Conservation (phyloP, 2,329 filamentous ascomycete genomes). For the Allantophomopsis lycopodina region DNA sequence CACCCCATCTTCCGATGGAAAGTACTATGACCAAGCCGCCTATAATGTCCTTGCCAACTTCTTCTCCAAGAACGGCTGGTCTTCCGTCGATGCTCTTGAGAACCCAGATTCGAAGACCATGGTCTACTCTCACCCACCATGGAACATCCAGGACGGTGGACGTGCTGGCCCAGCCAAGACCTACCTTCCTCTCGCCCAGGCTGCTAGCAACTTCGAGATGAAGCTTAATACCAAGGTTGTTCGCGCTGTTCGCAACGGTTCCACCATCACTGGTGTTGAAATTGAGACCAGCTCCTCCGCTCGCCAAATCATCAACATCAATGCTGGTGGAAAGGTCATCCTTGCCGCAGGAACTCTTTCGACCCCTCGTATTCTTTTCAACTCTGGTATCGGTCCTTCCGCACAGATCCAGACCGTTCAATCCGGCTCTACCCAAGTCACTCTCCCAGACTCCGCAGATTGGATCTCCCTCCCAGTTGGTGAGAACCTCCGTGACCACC, state of each 20-base stretch:
- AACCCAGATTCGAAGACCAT: constrained; percentile 47
- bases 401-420: constrained; percentile 1
- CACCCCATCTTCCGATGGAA: constrained; percentile 46
- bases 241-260: constrained; percentile 44
- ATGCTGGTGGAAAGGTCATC: constrained; percentile 3
- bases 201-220: constrained; percentile 46
- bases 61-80: constrained; percentile 36
- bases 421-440: not conserved
- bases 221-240: constrained; percentile 48
- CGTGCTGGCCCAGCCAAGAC: constrained; percentile 54
- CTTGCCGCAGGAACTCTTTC: constrained; percentile 5
- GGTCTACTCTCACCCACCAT: constrained; percentile 45
- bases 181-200: constrained; percentile 46
- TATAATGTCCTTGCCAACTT: constrained; percentile 41
- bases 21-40: constrained; percentile 48
- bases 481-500: constrained; percentile 1
- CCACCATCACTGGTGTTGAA: constrained; percentile 48
- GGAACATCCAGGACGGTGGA: constrained; percentile 50
- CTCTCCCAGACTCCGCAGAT: not conserved
- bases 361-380: constrained; percentile 6
- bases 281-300: constrained; percentile 18
- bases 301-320: constrained; percentile 6
- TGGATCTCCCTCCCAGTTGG: constrained; percentile 2
- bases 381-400: constrained; percentile 3
- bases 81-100: constrained; percentile 19